Evolutionary conservation across 768 basidiomycete species (phyloP), one percentile per base, ranked within the genome.

Genomic region (Psilocybe cubensis): DNA sequence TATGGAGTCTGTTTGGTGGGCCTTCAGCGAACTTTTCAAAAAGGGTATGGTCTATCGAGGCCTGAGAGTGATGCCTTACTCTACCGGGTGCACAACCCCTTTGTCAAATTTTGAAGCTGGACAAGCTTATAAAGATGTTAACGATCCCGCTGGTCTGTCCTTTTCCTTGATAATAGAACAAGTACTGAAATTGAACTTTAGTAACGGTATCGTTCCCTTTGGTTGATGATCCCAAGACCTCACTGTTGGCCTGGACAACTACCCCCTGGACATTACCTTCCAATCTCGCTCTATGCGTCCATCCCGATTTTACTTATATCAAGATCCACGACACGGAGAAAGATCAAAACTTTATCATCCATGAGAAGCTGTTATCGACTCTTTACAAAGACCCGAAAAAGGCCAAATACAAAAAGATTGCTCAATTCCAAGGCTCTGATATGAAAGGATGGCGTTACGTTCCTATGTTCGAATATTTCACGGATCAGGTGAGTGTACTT

Each of bases 1-100:
- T 73, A 98, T 99, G 97, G 97, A 99, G 79, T 89, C 87, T 45
- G 93, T 97, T 10, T 99, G 97, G 97, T 99, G 97, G 97, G 97
- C 93, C 8, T 99, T 99, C 73, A 80, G 85, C 52, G 87, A 95
- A 70, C 83, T 99, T n/a, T 96, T 88, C 82, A 85, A 94, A 68
- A 96, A 94, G 72, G 86, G 81, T 4, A 74, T 95, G 76, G 95
- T 99, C 17, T 99, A 99, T 74, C 85, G 94, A 14, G 97, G 97
- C 0, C 78, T 96, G 61, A 83, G 85, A 57, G 97, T 99, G 60
- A 97, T 99, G 95, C 97, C 97, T 2, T 99, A 99, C 72, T 97
- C 97, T 10, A 94, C 93, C 0, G 97, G 94, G 10, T 91, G 91
- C 67, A 95, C 94, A 1, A 99, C 97, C 0, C 96, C 97, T 27